These are phyloP conservation scores for Amoebophrya sp. DNA, from an alignment of 169 alveolate genomes.

Conservation along the genomic window DNA sequence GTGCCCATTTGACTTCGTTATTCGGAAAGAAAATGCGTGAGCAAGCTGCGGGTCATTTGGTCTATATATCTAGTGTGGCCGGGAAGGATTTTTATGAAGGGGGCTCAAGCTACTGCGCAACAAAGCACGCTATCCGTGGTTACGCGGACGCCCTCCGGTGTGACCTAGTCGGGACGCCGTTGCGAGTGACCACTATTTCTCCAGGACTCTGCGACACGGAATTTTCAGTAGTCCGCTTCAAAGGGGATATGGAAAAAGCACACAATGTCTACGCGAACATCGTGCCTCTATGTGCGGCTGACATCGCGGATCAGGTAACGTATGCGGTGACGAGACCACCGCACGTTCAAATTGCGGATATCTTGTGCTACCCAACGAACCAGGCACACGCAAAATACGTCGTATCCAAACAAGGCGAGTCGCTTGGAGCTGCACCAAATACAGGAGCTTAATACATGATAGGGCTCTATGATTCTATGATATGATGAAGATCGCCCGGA, in stretches of 20 bases:
- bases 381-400: conserved; percentile 16
- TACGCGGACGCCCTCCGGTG: not conserved
- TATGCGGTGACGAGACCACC: conserved; percentile 29
- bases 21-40: not conserved
- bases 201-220: not conserved
- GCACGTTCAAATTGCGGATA: conserved; percentile 30
- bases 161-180: not conserved
- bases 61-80: not conserved
- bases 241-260: not conserved
- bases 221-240: not conserved
- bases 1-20: not conserved
- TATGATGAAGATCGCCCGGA: too few species aligned
- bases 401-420: not conserved
- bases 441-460: too few species aligned
- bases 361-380: not conserved
- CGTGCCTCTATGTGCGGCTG: not conserved
- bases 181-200: not conserved
- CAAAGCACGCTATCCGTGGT: not conserved
- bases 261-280: not conserved
- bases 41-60: not conserved
- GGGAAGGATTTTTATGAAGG: not conserved
- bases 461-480: too few species aligned
- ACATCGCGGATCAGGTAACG: conserved; percentile 30
- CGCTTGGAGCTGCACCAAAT: not conserved
- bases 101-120: not conserved